phyloP scores from a whole-genome alignment of 2,329 filamentous ascomycete species.

The Zymoseptoria tritici region DNA sequence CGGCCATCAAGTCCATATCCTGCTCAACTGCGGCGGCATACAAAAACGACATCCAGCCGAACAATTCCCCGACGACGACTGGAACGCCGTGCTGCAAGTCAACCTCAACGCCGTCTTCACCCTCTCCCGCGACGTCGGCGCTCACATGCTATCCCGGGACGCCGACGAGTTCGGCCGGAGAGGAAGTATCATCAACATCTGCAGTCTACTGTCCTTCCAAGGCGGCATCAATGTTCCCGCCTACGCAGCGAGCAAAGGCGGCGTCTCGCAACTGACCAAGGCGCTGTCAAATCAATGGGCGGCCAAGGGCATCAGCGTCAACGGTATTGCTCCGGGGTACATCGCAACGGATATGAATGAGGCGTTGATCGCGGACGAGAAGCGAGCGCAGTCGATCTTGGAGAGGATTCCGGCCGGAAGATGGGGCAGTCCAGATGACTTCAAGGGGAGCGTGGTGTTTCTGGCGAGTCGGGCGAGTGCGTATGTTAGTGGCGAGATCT shows the following conservation, averaged over 20 bases:
- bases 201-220: conserved; percentile 72
- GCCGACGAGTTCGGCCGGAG: conserved; percentile 46
- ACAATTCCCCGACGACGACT: conserved; percentile 68
- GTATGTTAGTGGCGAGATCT: conserved; percentile 74
- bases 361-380: conserved; percentile 66
- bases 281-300: conserved; percentile 83
- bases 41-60: conserved; percentile 71
- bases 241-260: conserved; percentile 80
- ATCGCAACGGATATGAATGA: conserved; percentile 93
- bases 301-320: conserved; percentile 69
- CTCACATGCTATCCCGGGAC: conserved; percentile 62
- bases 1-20: conserved; percentile 61
- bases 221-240: conserved; percentile 83
- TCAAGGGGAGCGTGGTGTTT: conserved; percentile 74
- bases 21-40: conserved; percentile 82
- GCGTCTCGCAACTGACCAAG: conserved; percentile 77
- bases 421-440: conserved; percentile 80
- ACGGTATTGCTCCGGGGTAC: conserved; percentile 84
- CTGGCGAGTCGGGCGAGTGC: conserved; percentile 67
- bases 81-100: conserved; percentile 75
- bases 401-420: conserved; percentile 74
- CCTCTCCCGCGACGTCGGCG: conserved; percentile 66
- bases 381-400: conserved; percentile 64
- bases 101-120: conserved; percentile 79
- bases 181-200: conserved; percentile 77